Conservation (phyloP, 305 asterid species). For the Withania somnifera region DNA sequence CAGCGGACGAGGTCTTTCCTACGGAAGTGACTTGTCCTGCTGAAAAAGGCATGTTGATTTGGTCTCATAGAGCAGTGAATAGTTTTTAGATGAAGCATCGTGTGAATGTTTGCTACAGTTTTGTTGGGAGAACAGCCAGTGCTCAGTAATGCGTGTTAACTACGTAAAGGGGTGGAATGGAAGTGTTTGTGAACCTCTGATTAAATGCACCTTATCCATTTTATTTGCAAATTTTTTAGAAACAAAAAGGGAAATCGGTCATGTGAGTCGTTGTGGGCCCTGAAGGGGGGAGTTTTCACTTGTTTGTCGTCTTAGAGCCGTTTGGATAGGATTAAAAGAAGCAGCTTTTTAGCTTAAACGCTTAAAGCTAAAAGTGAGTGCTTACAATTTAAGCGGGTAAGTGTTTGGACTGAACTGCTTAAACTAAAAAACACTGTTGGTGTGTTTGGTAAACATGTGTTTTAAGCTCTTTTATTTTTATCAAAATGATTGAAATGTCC, state of each 20-base stretch:
- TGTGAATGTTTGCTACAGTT: background rate
- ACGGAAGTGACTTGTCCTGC: slow-evolving; percentile 19
- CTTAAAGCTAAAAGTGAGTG: too few species aligned
- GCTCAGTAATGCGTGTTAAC: background rate
- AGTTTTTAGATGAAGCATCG: slow-evolving; percentile 56
- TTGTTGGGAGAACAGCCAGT: background rate
- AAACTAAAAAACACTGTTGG: too few species aligned
- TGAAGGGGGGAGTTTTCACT: background rate
- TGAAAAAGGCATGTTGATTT: slow-evolving; percentile 21
- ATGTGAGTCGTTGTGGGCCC: background rate
- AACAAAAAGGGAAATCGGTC: background rate
- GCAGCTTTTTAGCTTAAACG: too few species aligned
- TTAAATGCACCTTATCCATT: slow-evolving; percentile 14
- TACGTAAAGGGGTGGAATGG: background rate
- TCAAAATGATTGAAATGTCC: too few species aligned
- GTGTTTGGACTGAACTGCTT: too few species aligned
- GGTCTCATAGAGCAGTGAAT: slow-evolving; percentile 46
- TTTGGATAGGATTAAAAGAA: too few species aligned
- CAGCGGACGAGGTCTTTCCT: slow-evolving; percentile 26
- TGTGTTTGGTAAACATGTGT: too few species aligned
- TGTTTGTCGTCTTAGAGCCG: background rate
- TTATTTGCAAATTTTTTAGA: background rate
- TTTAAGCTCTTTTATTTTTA: too few species aligned
- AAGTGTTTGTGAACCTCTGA: slow-evolving; percentile 31
- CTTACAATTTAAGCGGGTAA: too few species aligned